These are phyloP conservation scores for Prunus persica DNA, from an alignment of 306 rosid genomes.

Conservation along the genomic window DNA sequence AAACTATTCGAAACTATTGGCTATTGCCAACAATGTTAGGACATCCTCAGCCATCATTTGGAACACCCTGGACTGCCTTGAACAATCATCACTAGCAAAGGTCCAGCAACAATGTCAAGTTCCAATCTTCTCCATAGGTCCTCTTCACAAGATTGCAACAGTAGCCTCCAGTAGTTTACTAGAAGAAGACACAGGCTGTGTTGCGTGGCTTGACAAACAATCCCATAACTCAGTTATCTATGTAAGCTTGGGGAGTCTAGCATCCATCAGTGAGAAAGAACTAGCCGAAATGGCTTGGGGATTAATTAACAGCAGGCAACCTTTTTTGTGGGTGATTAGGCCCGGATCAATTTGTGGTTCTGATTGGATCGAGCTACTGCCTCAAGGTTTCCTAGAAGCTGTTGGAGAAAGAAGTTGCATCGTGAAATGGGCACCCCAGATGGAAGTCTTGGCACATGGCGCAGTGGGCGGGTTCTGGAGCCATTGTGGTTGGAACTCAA, in stretches of 20 bases:
- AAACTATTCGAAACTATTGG: background rate
- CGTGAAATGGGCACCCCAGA: constrained; percentile 74
- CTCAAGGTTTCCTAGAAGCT: constrained; percentile 36
- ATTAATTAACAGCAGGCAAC: constrained; percentile 40
- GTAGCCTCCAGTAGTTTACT: constrained; percentile 12
- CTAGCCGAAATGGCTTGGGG: constrained; percentile 47
- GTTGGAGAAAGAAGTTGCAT: constrained; percentile 44
- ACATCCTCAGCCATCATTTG: constrained; percentile 39
- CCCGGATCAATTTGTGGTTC: constrained; percentile 41
- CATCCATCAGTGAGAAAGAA: constrained; percentile 35
- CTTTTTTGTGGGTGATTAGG: constrained; percentile 56
- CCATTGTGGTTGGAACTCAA: constrained; percentile 73
- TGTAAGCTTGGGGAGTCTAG: constrained; percentile 52
- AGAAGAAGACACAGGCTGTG: constrained; percentile 18
- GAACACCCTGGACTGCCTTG: constrained; percentile 43
- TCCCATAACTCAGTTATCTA: constrained; percentile 21
- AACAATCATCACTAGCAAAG: constrained; percentile 17
- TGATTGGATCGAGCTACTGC: constrained; percentile 51
- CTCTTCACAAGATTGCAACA: constrained; percentile 35
- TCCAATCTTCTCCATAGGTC: constrained; percentile 42
- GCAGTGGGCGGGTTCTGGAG: constrained; percentile 65
- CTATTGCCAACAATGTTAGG: constrained; percentile 4
- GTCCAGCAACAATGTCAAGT: constrained; percentile 22
- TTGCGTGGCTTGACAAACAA: constrained; percentile 29
- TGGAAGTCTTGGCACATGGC: constrained; percentile 53